Evolutionary conservation across 2,329 filamentous ascomycete genomes (phyloP).

Genomic region (Alternaria arborescens): DNA sequence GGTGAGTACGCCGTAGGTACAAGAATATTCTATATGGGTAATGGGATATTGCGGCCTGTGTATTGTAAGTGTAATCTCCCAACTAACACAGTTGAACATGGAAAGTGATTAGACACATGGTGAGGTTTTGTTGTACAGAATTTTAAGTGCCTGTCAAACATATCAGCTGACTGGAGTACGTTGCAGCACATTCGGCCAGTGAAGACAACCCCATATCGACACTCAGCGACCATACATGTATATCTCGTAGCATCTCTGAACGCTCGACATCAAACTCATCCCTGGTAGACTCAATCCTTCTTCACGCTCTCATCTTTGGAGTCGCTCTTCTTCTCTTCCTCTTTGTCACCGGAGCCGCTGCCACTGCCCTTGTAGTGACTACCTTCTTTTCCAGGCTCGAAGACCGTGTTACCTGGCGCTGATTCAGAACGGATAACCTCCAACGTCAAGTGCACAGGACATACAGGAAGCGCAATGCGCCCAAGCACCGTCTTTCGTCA

Average conservation of each 20-base stretch:
- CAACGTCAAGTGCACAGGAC: not conserved
- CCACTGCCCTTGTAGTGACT: slow-evolving; percentile 36
- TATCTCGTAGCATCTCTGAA: not conserved
- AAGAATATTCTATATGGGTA: too few species aligned
- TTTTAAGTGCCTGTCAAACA: not conserved
- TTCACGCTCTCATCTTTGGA: slow-evolving; percentile 19
- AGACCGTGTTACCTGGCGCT: slow-evolving; percentile 29
- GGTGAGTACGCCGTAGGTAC: too few species aligned
- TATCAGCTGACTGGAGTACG: not conserved
- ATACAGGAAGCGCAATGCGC: slow-evolving; percentile 43
- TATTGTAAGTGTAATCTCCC: too few species aligned
- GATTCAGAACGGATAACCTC: not conserved
- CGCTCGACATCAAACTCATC: not conserved
- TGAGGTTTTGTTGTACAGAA: not conserved
- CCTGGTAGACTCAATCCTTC: slow-evolving; percentile 1
- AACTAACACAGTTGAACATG: not conserved
- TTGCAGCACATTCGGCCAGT: not conserved
- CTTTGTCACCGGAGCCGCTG: slow-evolving; percentile 37
- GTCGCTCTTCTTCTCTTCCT: slow-evolving; percentile 30
- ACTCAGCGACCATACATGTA: not conserved
- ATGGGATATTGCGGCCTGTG: too few species aligned
- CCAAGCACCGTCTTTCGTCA: slow-evolving; percentile 41
- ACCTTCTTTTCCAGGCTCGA: slow-evolving; percentile 41
- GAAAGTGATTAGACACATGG: too few species aligned
- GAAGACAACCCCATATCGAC: not conserved